phyloP scores from a whole-genome alignment of 495 filamentous ascomycete species.

The Penicillium macrosclerotiorum region DNA sequence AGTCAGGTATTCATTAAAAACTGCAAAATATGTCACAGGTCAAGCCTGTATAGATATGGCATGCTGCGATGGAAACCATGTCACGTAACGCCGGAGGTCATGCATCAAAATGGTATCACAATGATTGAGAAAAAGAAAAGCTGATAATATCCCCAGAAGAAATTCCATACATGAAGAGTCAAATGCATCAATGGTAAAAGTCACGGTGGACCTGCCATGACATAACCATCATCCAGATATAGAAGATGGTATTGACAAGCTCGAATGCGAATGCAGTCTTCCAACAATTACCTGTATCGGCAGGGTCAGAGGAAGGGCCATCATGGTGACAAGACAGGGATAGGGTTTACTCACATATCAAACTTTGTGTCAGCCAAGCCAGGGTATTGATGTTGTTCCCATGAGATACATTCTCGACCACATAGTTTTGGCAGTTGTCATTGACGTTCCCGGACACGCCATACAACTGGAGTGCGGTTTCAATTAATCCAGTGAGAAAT shows the following conservation, averaged over 20 bases:
- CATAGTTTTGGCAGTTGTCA: slow-evolving; percentile 74
- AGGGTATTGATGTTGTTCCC: slow-evolving; percentile 70
- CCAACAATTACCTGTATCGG: slow-evolving; percentile 50
- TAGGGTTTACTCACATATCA: slow-evolving; percentile 77
- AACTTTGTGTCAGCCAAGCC: slow-evolving; percentile 84
- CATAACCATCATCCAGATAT: slow-evolving; percentile 95
- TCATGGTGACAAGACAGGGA: neutral
- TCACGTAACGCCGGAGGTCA: slow-evolving; percentile 17
- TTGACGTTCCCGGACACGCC: slow-evolving; percentile 72
- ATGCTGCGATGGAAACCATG: neutral
- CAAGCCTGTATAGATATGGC: neutral
- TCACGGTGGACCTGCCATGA: slow-evolving; percentile 81
- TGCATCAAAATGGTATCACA: slow-evolving; percentile 23
- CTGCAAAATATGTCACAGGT: too few relatives aligned
- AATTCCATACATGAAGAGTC: slow-evolving; percentile 16
- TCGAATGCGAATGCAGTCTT: slow-evolving; percentile 62
- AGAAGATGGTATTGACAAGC: slow-evolving; percentile 76
- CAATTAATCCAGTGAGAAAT: slow-evolving; percentile 89
- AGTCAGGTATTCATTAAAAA: too few relatives aligned
- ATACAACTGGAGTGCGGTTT: slow-evolving; percentile 86
- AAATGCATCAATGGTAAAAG: slow-evolving; percentile 23
- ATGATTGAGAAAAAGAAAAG: neutral
- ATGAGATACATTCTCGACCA: slow-evolving; percentile 51
- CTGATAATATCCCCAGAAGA: slow-evolving; percentile 11
- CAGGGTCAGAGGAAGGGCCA: slow-evolving; percentile 1